Base-by-base conservation (phyloP, 2,329 filamentous ascomycete genomes). In the Neocucurbitaria cava region DNA sequence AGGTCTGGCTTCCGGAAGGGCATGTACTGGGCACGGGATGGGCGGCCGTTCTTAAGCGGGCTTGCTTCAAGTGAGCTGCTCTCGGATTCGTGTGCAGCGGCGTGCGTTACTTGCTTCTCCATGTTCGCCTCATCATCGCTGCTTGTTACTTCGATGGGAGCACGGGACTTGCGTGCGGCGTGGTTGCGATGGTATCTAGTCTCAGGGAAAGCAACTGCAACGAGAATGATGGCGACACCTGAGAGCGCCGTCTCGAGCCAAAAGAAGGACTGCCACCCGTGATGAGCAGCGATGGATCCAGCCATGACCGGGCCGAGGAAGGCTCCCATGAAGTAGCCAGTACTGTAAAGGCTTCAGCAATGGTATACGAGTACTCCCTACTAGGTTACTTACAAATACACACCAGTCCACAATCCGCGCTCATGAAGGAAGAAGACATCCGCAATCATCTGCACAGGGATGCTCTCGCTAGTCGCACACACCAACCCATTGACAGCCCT, bases 221-320 rank as follows among this genome's bases (percentile, higher is more conserved):
- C 66, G 2, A 77, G 58, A 17, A 79, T 24, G 8, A 78, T 73
- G 5, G 74, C 72, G 59, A 79, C 76, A 6, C 63, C 72, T 2
- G 75, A 70, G 5, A 80, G 64, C 0, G 69, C 78, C 1, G 73
- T 71, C 3, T 76, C 76, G 3, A 81, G 72, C 78, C 78, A 81
- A 69, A 80, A 81, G 65, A 81, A 80, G 11, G 74, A 77, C 43
- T 77, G 64, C 79, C 79, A 80, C 38, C 78, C 77, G 52, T 79
- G 70, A 18, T 75, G 66, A 10, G 68, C 70, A 18, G 73, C 76
- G 30, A 80, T 79, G 35, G 70, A 69, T 5, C 78, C 78, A 20
- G 74, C 69, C 71, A 80, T 79, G 49, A 80, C 75, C 1, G 77
- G 77, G 3, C 78, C 78, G 1, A 80, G 64, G 57, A 79, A 79